Percentiles rank a stretch among this genome's conserved stretches.
Conservation (phyloP, 768 basidiomycete species). For the Leccinum barrowsii region DNA sequence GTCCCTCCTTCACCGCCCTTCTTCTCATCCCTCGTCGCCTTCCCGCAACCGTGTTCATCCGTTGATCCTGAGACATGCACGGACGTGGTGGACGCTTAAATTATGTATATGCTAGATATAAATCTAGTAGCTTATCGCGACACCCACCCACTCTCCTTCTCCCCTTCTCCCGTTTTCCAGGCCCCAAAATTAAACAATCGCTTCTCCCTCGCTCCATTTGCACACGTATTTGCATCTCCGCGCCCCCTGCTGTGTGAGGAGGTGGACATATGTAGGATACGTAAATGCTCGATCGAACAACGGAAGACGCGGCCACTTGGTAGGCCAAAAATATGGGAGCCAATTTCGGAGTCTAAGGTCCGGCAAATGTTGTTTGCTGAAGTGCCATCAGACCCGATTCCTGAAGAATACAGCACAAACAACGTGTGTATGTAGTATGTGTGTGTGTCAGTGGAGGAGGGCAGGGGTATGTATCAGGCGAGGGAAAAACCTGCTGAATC, state of each 20-base stretch:
- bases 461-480: too few relatives aligned
- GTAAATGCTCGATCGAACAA: too few relatives aligned
- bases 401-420: slow-evolving; percentile 76
- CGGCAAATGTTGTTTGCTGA: slow-evolving; percentile 47
- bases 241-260: not conserved
- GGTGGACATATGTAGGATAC: too few relatives aligned
- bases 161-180: not conserved
- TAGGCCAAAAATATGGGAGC: not conserved
- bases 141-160: not conserved
- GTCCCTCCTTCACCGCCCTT: not conserved
- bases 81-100: not conserved
- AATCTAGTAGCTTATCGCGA: slow-evolving; percentile 17
- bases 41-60: not conserved
- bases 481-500: too few relatives aligned
- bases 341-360: slow-evolving; percentile 43
- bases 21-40: not conserved
- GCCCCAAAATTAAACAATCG: not conserved
- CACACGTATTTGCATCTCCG: not conserved
- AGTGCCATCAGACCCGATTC: slow-evolving; percentile 55
- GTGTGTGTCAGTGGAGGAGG: too few relatives aligned
- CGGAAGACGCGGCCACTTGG: too few relatives aligned
- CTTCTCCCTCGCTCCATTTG: not conserved
- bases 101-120: slow-evolving; percentile 13
- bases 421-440: too few relatives aligned
- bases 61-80: slow-evolving; percentile 2